Evolutionary conservation across 2,329 filamentous ascomycete genomes (phyloP).

Genomic region (Dryadomyces sulphureus): DNA sequence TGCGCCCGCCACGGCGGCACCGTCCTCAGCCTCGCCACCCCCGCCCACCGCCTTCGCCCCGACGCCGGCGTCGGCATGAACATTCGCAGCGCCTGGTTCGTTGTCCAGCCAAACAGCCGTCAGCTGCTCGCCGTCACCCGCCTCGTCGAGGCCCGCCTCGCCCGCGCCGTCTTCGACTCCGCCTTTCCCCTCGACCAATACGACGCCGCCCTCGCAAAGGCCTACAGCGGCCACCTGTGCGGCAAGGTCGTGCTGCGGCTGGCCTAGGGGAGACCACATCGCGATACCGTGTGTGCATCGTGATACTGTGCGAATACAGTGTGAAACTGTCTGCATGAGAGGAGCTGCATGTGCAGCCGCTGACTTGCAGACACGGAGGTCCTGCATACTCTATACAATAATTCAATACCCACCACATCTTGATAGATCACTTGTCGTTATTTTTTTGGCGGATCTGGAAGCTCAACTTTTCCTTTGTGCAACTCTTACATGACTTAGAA

Average conservation of each 20-base stretch:
- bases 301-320: too few species aligned
- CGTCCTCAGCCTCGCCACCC: constrained; percentile 10
- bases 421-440: too few species aligned
- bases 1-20: constrained; percentile 8
- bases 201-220: constrained; percentile 8
- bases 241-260: constrained; percentile 11
- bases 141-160: constrained; percentile 7
- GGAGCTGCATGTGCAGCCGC: too few species aligned
- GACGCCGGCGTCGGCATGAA: constrained; percentile 8
- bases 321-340: too few species aligned
- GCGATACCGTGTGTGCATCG: not conserved
- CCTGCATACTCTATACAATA: too few species aligned
- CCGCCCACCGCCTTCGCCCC: constrained; percentile 6
- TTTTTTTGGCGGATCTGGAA: too few species aligned
- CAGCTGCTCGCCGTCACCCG: constrained; percentile 10
- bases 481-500: too few species aligned
- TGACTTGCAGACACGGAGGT: too few species aligned
- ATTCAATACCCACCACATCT: too few species aligned
- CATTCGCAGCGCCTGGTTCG: constrained; percentile 7
- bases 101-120: constrained; percentile 5
- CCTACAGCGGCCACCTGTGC: constrained; percentile 6
- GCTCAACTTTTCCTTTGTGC: too few species aligned
- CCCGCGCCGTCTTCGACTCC: constrained; percentile 8
- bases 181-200: constrained; percentile 9
- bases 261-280: not conserved